Percentiles rank a stretch among this genome's conserved stretches.
These are phyloP conservation scores for Tolypocladium capitatum DNA, from an alignment of 2,329 filamentous ascomycete species.

Conservation along the genomic window DNA sequence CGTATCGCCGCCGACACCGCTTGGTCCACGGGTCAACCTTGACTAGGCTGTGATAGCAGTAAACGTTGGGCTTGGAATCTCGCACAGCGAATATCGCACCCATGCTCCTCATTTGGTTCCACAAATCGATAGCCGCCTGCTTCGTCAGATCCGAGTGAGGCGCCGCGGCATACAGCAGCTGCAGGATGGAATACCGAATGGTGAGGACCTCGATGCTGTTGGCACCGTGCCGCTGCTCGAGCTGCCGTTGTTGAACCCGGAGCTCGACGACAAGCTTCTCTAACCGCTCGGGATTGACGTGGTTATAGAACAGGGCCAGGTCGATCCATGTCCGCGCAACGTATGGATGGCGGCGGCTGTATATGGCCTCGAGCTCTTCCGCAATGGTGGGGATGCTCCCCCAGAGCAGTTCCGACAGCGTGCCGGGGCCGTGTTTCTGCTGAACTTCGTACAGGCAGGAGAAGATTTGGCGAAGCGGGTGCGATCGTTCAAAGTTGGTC, in stretches of 20 bases:
- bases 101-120: slow-evolving; percentile 21
- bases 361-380: slow-evolving; percentile 30
- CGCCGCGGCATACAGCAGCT: slow-evolving; percentile 22
- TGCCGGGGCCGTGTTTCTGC: slow-evolving; percentile 28
- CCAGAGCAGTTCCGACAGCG: slow-evolving; percentile 30
- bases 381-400: slow-evolving; percentile 26
- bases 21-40: slow-evolving; percentile 31
- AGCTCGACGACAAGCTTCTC: slow-evolving; percentile 25
- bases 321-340: slow-evolving; percentile 29
- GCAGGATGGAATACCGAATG: slow-evolving; percentile 27
- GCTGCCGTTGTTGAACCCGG: slow-evolving; percentile 18
- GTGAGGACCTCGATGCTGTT: slow-evolving; percentile 22
- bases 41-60: slow-evolving; percentile 29
- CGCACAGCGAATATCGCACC: slow-evolving; percentile 22
- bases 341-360: slow-evolving; percentile 28
- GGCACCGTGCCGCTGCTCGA: slow-evolving; percentile 21
- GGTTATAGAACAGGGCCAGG: slow-evolving; percentile 25
- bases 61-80: slow-evolving; percentile 23
- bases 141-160: slow-evolving; percentile 22
- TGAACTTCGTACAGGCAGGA: slow-evolving; percentile 29
- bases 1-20: slow-evolving; percentile 27
- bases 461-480: slow-evolving; percentile 30
- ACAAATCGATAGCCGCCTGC: slow-evolving; percentile 23
- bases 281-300: slow-evolving; percentile 21
- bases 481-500: slow-evolving; percentile 28